A percentile compares a stretch with the other conserved stretches of the same genome.
Evolutionary conservation across 176 grass and related monocot species (phyloP).

Genomic region (Puya raimondii): DNA sequence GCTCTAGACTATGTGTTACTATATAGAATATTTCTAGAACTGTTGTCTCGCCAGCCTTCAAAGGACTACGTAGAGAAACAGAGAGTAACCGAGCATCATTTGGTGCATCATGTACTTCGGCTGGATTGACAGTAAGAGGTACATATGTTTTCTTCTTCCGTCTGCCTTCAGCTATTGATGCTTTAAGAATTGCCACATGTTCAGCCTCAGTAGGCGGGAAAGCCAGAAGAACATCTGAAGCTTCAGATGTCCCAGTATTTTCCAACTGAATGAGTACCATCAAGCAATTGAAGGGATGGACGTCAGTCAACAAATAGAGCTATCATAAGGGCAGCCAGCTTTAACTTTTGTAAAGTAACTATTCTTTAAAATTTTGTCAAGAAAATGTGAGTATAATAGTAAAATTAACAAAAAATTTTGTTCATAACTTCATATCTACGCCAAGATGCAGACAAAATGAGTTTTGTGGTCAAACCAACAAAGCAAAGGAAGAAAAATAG

Average conservation of each 20-base stretch:
- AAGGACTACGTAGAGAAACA: constrained; percentile 8
- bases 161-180: constrained; percentile 19
- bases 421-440: too few species aligned
- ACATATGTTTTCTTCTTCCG: constrained; percentile 27
- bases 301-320: background rate
- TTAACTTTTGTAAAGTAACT: background rate
- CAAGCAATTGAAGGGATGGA: background rate
- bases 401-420: too few species aligned
- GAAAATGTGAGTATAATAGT: background rate
- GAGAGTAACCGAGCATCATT: constrained; percentile 18
- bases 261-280: constrained; percentile 15
- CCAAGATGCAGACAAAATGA: too few species aligned
- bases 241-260: constrained; percentile 17
- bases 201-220: constrained; percentile 24
- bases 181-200: constrained; percentile 18
- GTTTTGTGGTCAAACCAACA: too few species aligned
- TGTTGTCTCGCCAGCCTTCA: constrained; percentile 11
- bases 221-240: constrained; percentile 18
- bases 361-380: background rate
- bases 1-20: constrained; percentile 20
- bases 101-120: constrained; percentile 8
- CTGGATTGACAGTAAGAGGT: constrained; percentile 13
- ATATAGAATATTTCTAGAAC: constrained; percentile 17
- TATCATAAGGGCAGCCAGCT: background rate
- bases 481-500: too few species aligned